Evolutionary conservation across 305 asterid species (phyloP), one percentile per base, ranked within the genome.

Genomic region (Plantago rigida): DNA sequence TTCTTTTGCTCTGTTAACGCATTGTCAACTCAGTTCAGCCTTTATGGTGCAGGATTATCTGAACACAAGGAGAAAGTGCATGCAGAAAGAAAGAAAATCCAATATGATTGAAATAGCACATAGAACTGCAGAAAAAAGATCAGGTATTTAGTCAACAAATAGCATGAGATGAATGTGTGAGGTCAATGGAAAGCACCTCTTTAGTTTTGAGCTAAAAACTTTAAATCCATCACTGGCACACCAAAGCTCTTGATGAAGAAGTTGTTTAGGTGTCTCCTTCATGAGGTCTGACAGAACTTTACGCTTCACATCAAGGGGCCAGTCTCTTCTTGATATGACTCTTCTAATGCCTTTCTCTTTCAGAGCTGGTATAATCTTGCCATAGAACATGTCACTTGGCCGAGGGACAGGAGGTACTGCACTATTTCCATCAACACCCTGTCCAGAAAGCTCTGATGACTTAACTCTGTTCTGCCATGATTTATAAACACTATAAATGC

Each of bases 301-400:
- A 45, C 85, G 79, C 81, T 93, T 93, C 73, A 93, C 99, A 70
- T 84, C 99, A 74, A 85, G 97, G 63, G 99, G 99, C 99, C 99
- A 93, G 69, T 93, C 99, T 79, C 94, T 87, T 81, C 99, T 82
- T 63, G 99, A 93, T 73, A 93, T 93, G 45, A 93, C 97, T 77
- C 92, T 82, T 77, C 95, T 79, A 65, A 93, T 89, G 76, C 99
- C 99, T 76, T 89, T 93, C 84, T 93, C 99, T 66, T 93, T 93
- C 69, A 93, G 96, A 57, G 99, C 99, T 14, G 97, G 99, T 66
- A 89, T 89, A 69, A 93, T 93, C 79, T 93, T 93, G 19, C 99
- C 96, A 75, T 93, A 93, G 65, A 87, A 93, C 97, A 93, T 87
- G 79, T 93, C 99, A 84, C 87, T 86, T 70, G 99, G 99, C 69